phyloP scores from a whole-genome alignment of 768 basidiomycete genomes.

The Lactifluus pinguis region DNA sequence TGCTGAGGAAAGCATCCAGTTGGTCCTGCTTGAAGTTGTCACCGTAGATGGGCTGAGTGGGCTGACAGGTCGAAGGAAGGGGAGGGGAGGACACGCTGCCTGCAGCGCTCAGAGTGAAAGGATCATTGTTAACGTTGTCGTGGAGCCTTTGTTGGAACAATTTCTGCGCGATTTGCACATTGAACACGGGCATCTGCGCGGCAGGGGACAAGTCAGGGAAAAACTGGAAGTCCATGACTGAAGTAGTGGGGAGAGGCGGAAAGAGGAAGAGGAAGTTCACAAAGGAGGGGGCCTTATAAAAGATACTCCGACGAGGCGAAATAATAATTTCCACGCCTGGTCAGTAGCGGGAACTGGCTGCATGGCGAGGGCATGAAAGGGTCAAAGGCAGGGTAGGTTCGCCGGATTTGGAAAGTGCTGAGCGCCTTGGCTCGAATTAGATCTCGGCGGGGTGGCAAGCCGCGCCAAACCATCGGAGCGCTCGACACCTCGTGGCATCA shows the following conservation, averaged over 20 bases:
- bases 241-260: background rate
- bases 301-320: background rate
- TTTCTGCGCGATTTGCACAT: background rate
- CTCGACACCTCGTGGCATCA: background rate
- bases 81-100: slow-evolving; percentile 1
- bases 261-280: background rate
- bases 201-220: background rate
- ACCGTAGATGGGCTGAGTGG: background rate
- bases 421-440: background rate
- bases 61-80: background rate
- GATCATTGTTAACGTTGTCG: background rate
- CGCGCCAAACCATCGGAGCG: background rate
- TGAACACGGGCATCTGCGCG: background rate
- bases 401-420: background rate
- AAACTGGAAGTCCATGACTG: background rate
- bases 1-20: background rate
- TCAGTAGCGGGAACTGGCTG: background rate
- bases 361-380: background rate
- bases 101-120: background rate
- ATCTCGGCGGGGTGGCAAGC: background rate
- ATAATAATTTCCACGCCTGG: background rate
- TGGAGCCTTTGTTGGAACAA: background rate
- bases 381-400: background rate
- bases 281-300: background rate
- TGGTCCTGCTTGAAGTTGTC: background rate